Evolutionary conservation across 352 stramenopile species (phyloP).

Genomic region (Pythium angustatum): DNA sequence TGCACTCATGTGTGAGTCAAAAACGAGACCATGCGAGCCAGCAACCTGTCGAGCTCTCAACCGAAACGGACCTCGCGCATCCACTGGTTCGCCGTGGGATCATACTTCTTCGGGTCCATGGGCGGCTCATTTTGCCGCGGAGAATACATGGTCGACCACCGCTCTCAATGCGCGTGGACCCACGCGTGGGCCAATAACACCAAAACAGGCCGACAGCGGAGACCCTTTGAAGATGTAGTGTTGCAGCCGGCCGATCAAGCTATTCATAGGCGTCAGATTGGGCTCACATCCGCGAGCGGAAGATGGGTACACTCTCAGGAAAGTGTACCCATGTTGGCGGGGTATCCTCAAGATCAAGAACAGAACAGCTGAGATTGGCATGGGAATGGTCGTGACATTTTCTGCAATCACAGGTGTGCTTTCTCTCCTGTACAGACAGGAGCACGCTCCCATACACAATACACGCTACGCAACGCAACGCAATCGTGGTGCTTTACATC

Average conservation of each 20-base stretch:
- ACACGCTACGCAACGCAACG: neutral
- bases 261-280: neutral
- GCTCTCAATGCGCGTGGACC: too few relatives aligned
- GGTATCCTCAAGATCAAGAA: neutral
- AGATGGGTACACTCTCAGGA: constrained; percentile 16
- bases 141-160: constrained; percentile 32
- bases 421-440: neutral
- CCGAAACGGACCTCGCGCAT: constrained; percentile 62
- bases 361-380: neutral
- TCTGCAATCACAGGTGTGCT: neutral
- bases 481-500: constrained; percentile 9
- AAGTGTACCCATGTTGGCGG: constrained; percentile 17
- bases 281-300: neutral
- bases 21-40: too few relatives aligned
- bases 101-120: constrained; percentile 47
- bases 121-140: constrained; percentile 30
- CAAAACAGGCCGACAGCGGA: too few relatives aligned
- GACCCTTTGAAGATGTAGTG: too few relatives aligned
- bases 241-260: too few relatives aligned
- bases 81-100: constrained; percentile 54
- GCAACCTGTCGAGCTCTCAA: too few relatives aligned
- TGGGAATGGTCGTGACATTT: neutral
- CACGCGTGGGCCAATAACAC: too few relatives aligned
- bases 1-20: neutral
- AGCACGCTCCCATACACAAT: neutral